Conservation (phyloP, 2,329 filamentous ascomycete species). For the Ramularia endophylla region DNA sequence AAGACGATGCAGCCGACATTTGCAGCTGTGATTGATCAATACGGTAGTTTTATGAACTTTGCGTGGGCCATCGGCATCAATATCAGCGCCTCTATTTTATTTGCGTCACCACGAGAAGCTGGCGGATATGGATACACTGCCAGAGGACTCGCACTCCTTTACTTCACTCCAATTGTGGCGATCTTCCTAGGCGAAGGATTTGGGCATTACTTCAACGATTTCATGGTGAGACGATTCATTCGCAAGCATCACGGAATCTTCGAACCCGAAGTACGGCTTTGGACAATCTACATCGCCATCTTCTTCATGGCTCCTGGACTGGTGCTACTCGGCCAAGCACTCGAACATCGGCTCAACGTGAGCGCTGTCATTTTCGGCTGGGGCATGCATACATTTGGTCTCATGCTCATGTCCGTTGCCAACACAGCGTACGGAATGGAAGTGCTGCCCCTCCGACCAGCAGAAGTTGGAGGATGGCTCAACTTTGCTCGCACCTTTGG, state of each 20-base stretch:
- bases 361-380: conserved; percentile 7
- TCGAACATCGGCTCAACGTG: conserved; percentile 1
- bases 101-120: conserved; percentile 11
- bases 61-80: conserved; percentile 22
- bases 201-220: conserved; percentile 3
- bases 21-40: no score
- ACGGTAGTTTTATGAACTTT: conserved; percentile 1
- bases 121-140: conserved; percentile 20
- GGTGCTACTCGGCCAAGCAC: conserved; percentile 8
- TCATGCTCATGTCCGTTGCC: conserved; percentile 1
- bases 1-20: no score
- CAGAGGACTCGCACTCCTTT: not conserved
- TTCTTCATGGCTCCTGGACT: conserved; percentile 6
- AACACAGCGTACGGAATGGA: conserved; percentile 7
- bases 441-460: conserved; percentile 1
- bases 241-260: not conserved
- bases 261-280: conserved; percentile 1
- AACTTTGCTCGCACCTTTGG: conserved; percentile 6
- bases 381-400: conserved; percentile 7
- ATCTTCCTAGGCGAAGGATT: not conserved
- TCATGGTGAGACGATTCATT: not conserved
- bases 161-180: conserved; percentile 2
- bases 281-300: conserved; percentile 15
- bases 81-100: conserved; percentile 21
- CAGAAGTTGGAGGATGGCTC: conserved; percentile 2